Percentiles rank a stretch among this genome's conserved stretches.
Evolutionary conservation across 139 green algal genomes (phyloP).

Genomic region (Closterium sp.): DNA sequence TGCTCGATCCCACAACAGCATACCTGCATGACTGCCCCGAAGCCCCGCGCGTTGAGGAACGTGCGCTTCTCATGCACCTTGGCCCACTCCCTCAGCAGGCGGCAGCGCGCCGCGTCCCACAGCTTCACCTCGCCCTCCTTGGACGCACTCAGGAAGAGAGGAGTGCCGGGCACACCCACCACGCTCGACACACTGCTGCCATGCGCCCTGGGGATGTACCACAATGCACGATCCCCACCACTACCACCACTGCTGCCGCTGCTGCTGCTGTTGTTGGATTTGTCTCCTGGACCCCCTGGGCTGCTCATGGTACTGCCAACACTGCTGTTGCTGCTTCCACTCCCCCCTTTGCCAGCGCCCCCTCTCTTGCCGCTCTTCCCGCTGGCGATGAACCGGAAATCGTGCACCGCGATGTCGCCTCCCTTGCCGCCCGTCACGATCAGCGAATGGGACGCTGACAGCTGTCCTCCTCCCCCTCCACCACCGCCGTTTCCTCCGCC

Average conservation of each 20-base stretch:
- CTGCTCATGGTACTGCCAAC: neutral
- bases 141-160: constrained; percentile 36
- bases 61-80: constrained; percentile 36
- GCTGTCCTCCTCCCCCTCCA: neutral
- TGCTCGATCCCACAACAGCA: neutral
- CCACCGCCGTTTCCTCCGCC: too few species aligned
- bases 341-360: neutral
- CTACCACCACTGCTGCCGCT: neutral
- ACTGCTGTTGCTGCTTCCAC: neutral
- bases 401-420: constrained; percentile 34
- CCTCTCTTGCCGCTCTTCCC: neutral
- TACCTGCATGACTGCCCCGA: constrained; percentile 44
- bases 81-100: constrained; percentile 20
- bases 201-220: constrained; percentile 21
- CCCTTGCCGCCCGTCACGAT: constrained; percentile 42
- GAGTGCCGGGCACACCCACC: constrained; percentile 15
- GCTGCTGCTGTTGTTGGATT: neutral
- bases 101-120: constrained; percentile 40
- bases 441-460: constrained; percentile 10
- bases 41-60: constrained; percentile 47
- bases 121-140: constrained; percentile 54
- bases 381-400: constrained; percentile 35
- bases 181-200: constrained; percentile 6
- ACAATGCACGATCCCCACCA: constrained; percentile 16
- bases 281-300: neutral